Evolutionary conservation across 2,329 filamentous ascomycete species (phyloP).

Genomic region (Fusarium agapanthi): DNA sequence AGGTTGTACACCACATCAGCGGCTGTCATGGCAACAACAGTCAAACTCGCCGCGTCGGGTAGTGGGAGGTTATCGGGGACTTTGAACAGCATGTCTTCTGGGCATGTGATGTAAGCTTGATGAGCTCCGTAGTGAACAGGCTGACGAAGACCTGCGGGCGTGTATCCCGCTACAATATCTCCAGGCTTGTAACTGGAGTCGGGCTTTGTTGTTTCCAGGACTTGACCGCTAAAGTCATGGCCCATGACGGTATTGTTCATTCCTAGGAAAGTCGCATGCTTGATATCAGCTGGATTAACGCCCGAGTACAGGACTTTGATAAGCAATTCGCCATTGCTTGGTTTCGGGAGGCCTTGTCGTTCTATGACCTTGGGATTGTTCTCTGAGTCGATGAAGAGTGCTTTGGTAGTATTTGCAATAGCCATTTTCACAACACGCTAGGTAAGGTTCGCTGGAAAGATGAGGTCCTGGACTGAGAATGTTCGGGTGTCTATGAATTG

Average conservation of each 20-base stretch:
- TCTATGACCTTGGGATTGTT: not conserved
- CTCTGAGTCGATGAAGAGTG: not conserved
- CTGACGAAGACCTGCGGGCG: not conserved
- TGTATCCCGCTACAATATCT: not conserved
- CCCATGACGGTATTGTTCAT: not conserved
- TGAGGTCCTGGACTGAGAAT: not conserved
- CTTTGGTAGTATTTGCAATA: not conserved
- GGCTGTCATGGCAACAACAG: not conserved
- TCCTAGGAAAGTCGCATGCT: not conserved
- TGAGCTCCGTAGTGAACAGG: not conserved
- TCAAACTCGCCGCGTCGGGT: not conserved
- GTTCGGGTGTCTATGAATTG: not conserved
- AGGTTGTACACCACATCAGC: not conserved
- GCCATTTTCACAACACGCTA: not conserved
- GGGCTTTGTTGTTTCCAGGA: not conserved
- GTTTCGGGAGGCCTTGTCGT: not conserved
- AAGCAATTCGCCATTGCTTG: not conserved
- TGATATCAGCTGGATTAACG: not conserved
- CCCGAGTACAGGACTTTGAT: not conserved
- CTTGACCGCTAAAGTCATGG: not conserved
- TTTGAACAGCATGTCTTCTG: not conserved
- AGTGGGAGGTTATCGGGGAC: not conserved
- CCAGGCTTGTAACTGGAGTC: not conserved
- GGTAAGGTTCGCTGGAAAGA: rapidly evolving
- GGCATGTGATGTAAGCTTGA: not conserved